A percentile compares a stretch with the other conserved stretches of the same genome.
These are phyloP conservation scores for Hypoxylon sp. DNA, from an alignment of 2,329 filamentous ascomycete species.

Conservation along the genomic window DNA sequence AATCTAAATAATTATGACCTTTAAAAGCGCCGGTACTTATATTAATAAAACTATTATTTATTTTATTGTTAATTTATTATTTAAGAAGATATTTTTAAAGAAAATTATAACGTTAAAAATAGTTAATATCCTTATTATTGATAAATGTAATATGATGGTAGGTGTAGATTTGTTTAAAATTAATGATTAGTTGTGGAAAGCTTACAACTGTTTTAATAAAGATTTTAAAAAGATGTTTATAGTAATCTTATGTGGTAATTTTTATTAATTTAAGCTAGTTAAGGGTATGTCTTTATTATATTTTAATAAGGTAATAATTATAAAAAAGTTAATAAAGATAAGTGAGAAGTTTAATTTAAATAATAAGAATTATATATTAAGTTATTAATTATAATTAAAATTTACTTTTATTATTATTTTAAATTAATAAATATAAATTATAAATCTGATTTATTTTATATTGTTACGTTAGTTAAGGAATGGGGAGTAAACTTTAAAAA, in stretches of 20 bases:
- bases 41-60: background rate
- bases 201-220: background rate
- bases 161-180: no score
- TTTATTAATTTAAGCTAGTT: conserved; percentile 1
- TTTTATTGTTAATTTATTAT: background rate
- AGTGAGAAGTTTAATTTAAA: background rate
- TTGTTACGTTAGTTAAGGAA: background rate
- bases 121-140: background rate
- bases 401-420: conserved; percentile 1
- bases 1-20: background rate
- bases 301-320: background rate
- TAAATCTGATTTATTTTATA: background rate
- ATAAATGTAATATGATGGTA: background rate
- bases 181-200: background rate
- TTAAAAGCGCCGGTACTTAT: background rate
- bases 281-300: background rate
- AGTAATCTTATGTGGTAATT: background rate
- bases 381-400: background rate
- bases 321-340: background rate
- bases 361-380: background rate
- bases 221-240: background rate
- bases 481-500: background rate
- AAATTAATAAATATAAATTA: background rate
- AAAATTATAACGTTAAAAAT: background rate
- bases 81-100: background rate